Base-by-base conservation (phyloP, 208 protist genomes). In the Wallacemonas sp. region DNA sequence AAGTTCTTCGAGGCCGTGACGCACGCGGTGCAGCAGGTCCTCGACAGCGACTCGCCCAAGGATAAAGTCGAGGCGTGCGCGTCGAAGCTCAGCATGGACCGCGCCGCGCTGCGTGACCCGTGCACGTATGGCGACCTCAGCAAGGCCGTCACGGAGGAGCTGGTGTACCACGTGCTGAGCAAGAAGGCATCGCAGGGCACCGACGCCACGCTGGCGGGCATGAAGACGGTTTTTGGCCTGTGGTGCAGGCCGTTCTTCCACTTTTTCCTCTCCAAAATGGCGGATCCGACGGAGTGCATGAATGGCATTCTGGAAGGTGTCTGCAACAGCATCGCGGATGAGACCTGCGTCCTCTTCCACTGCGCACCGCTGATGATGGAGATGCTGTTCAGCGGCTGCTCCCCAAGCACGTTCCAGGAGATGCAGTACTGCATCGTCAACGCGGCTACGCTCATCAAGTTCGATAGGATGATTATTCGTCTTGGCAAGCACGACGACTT, bases 351-450 rank as follows among this genome's bases (percentile, higher is more conserved):
- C 0, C 77, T 96, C 26, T 78, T 88, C 63, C 41, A 24, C 41
- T 61, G 76, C 65, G 81, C 71, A 1, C 74, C 81, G 36, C 52
- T 76, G 65, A 70, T 95, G 46, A 48, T 93, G 47, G 79, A 91
- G 70, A 71, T 76, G 39, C 76, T 95, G 2, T 90, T 90, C 72
- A 88, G 83, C 64, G 76, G 72, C 61, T 92, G 86, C 65, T 76
- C 89, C 21, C 76, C 88, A 11, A 80, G 81, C 8, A 52, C 91
- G 24, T 93, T 91, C 58, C 61, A 85, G 29, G 75, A 85, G 61
- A 81, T 85, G 17, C 83, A 81, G 17, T 95, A 90, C 70, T 95
- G 89, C 70, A 90, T 93, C 33, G 84, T 95, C 29, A 90, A 74
- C 32, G 84, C 76, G 11, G 70, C 89, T 32, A 80, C 79, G 1